A percentile compares a stretch with the other conserved stretches of the same genome.
Evolutionary conservation across 306 rosid genomes (phyloP).

Genomic region (Erythrophleum fordii): DNA sequence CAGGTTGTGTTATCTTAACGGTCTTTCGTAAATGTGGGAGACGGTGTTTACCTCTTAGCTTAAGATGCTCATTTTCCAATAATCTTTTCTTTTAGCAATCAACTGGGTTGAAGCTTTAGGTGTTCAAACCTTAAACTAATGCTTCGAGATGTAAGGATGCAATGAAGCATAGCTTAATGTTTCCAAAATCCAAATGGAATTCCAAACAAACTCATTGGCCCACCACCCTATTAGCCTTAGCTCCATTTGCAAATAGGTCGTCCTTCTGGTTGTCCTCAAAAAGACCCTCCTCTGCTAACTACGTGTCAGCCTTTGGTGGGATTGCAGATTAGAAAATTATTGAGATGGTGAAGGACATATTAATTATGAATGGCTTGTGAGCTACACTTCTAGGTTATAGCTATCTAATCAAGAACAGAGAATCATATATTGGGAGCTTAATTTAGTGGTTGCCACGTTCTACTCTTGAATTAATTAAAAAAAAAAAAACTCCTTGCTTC

Average conservation of each 20-base stretch:
- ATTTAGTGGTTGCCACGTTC: slow-evolving; percentile 38
- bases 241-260: slow-evolving; percentile 34
- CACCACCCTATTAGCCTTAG: slow-evolving; percentile 34
- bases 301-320: slow-evolving; percentile 30
- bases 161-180: slow-evolving; percentile 32
- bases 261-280: slow-evolving; percentile 44
- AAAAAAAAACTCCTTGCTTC: background rate
- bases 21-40: slow-evolving; percentile 65
- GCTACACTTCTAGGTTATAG: slow-evolving; percentile 4
- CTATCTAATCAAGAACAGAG: slow-evolving; percentile 31
- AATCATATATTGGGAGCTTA: background rate
- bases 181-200: background rate
- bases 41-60: background rate
- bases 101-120: too few relatives aligned
- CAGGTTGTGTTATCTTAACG: slow-evolving; percentile 41
- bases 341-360: slow-evolving; percentile 1
- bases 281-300: slow-evolving; percentile 19
- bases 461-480: background rate
- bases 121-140: background rate
- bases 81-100: background rate
- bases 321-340: slow-evolving; percentile 19
- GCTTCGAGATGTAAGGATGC: too few relatives aligned
- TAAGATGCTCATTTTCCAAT: background rate
- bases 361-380: background rate
- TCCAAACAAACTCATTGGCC: slow-evolving; percentile 30